phyloP scores from a whole-genome alignment of 2,329 filamentous ascomycete genomes.

The Daldinia sp. region DNA sequence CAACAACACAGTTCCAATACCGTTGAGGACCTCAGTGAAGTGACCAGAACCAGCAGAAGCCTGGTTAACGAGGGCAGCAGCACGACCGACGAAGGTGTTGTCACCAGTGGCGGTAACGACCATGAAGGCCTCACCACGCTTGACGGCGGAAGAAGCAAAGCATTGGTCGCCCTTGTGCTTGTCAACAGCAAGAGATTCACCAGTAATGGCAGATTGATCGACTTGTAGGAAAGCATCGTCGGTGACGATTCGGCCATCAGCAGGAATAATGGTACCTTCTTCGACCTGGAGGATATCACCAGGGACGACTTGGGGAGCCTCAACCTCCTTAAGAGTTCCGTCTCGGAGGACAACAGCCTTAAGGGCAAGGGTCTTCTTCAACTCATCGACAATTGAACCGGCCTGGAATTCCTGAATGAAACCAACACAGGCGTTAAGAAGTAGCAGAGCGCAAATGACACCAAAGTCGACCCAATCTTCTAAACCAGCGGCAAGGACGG shows the following conservation, averaged over 20 bases:
- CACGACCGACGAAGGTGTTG: conserved; percentile 89
- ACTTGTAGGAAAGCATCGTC: conserved; percentile 88
- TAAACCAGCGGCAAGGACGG: conserved; percentile 84
- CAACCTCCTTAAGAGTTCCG: conserved; percentile 80
- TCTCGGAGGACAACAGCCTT: conserved; percentile 90
- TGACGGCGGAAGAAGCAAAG: conserved; percentile 88
- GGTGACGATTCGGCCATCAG: conserved; percentile 87
- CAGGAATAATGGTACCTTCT: conserved; percentile 92
- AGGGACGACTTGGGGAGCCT: conserved; percentile 86
- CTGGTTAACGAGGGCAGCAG: conserved; percentile 85
- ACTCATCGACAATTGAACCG: conserved; percentile 88
- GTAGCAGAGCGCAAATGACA: conserved; percentile 85
- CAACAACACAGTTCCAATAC: conserved; percentile 84
- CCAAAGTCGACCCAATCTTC: conserved; percentile 93
- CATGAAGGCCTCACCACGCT: conserved; percentile 88
- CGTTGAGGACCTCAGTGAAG: conserved; percentile 91
- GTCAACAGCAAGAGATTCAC: conserved; percentile 91
- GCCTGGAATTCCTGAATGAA: conserved; percentile 93
- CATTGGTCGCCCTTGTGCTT: conserved; percentile 85
- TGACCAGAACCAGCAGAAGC: conserved; percentile 81
- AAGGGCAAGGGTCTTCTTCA: conserved; percentile 90
- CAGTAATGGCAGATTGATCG: conserved; percentile 91
- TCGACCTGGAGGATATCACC: conserved; percentile 92
- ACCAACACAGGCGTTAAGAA: conserved; percentile 87
- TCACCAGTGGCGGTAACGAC: conserved; percentile 88